Evolutionary conservation across 2,329 filamentous ascomycete genomes (phyloP).

Genomic region (Hypoxylon sp.): DNA sequence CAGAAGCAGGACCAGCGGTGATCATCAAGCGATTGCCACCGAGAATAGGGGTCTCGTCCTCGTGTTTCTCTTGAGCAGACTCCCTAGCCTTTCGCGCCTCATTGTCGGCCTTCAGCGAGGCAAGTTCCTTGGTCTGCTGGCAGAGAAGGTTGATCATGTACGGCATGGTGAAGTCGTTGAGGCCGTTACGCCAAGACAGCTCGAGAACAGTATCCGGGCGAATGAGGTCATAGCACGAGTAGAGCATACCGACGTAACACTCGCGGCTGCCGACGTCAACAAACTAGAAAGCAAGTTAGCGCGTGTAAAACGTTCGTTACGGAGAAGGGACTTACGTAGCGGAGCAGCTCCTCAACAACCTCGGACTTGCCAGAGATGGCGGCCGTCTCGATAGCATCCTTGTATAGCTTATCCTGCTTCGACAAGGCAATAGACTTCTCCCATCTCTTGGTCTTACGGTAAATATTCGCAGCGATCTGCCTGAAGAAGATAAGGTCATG

Average conservation of each 20-base stretch:
- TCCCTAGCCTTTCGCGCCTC: constrained; percentile 89
- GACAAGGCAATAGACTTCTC: constrained; percentile 98
- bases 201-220: constrained; percentile 93
- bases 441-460: constrained; percentile 99
- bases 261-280: constrained; percentile 99
- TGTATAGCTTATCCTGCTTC: constrained; percentile 99
- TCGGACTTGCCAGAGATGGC: constrained; percentile 91
- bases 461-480: constrained; percentile 97
- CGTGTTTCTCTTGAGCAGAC: constrained; percentile 79
- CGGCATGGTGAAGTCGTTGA: constrained; percentile 98
- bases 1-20: constrained; percentile 81
- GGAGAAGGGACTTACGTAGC: constrained; percentile 83
- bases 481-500: constrained; percentile 99
- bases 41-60: constrained; percentile 93
- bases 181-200: constrained; percentile 94
- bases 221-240: constrained; percentile 97
- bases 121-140: constrained; percentile 89
- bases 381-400: constrained; percentile 98
- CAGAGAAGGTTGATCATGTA: constrained; percentile 99
- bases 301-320: constrained; percentile 14
- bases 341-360: constrained; percentile 93
- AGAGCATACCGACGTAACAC: constrained; percentile 99
- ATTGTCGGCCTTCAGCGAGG: constrained; percentile 91
- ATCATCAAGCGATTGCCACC: constrained; percentile 92
- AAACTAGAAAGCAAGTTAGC: constrained; percentile 72